Evolutionary conservation across 164 flowering plant genomes (phyloP).

Genomic region (Magnolia changhungtana): DNA sequence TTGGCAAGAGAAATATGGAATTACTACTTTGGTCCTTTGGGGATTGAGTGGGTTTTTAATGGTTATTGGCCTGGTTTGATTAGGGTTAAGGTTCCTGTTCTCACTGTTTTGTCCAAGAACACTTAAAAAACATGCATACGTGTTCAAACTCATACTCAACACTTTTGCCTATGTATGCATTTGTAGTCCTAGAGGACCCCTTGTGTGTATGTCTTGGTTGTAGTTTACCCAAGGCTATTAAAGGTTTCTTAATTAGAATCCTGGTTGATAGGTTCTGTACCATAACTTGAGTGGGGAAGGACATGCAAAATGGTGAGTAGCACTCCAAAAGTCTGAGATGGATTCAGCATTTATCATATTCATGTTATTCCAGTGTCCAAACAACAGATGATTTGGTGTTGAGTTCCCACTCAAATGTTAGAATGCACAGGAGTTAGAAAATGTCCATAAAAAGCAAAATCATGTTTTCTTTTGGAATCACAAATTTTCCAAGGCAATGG

Average conservation of each 20-base stretch:
- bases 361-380: conserved; percentile 7
- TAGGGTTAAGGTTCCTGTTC: too few species aligned
- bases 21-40: too few species aligned
- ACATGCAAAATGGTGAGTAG: not conserved
- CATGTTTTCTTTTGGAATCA: not conserved
- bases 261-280: not conserved
- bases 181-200: not conserved
- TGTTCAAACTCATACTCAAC: too few species aligned
- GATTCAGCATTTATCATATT: not conserved
- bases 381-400: conserved; percentile 4
- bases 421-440: not conserved
- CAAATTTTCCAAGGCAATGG: not conserved
- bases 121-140: too few species aligned
- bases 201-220: conserved; percentile 8
- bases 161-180: not conserved
- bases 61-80: too few species aligned
- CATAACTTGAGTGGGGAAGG: too few species aligned
- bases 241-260: not conserved
- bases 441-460: not conserved
- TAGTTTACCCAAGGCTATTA: conserved; percentile 3
- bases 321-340: not conserved
- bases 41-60: too few species aligned
- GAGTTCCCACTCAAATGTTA: not conserved
- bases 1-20: too few species aligned
- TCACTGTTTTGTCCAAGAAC: too few species aligned